A percentile compares a stretch with the other conserved stretches of the same genome.
Evolutionary conservation across 148 eudicot genomes (phyloP).

Genomic region (Rhododendron simsii): DNA sequence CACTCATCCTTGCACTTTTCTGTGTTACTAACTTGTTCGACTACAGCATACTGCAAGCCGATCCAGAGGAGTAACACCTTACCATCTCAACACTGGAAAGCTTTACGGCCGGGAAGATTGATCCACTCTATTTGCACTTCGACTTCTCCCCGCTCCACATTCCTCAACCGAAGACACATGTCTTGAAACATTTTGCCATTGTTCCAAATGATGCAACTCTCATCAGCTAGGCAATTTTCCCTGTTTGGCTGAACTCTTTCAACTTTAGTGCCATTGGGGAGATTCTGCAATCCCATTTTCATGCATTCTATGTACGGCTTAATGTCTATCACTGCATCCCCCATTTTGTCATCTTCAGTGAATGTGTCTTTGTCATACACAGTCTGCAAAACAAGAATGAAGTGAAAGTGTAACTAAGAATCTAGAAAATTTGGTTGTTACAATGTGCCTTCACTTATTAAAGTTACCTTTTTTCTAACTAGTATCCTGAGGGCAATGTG

Average conservation of each 20-base stretch:
- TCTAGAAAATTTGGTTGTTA: background rate
- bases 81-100: background rate
- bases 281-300: slow-evolving; percentile 34
- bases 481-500: background rate
- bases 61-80: background rate
- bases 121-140: slow-evolving; percentile 18
- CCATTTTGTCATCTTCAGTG: slow-evolving; percentile 43
- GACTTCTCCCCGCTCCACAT: slow-evolving; percentile 50
- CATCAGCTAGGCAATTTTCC: slow-evolving; percentile 49
- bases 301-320: slow-evolving; percentile 26
- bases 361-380: slow-evolving; percentile 48
- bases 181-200: slow-evolving; percentile 62
- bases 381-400: slow-evolving; percentile 17
- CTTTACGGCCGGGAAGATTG: slow-evolving; percentile 8
- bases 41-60: background rate
- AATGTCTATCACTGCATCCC: slow-evolving; percentile 33
- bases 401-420: background rate
- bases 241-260: slow-evolving; percentile 41
- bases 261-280: slow-evolving; percentile 42
- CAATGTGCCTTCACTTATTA: background rate
- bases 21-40: background rate
- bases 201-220: slow-evolving; percentile 51
- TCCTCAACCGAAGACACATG: slow-evolving; percentile 49
- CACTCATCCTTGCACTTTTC: background rate
- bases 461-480: background rate